A percentile compares a stretch with the other conserved stretches of the same genome.
phyloP scores from a whole-genome alignment of 2,329 filamentous ascomycete genomes.

The Fusarium haematococcum region DNA sequence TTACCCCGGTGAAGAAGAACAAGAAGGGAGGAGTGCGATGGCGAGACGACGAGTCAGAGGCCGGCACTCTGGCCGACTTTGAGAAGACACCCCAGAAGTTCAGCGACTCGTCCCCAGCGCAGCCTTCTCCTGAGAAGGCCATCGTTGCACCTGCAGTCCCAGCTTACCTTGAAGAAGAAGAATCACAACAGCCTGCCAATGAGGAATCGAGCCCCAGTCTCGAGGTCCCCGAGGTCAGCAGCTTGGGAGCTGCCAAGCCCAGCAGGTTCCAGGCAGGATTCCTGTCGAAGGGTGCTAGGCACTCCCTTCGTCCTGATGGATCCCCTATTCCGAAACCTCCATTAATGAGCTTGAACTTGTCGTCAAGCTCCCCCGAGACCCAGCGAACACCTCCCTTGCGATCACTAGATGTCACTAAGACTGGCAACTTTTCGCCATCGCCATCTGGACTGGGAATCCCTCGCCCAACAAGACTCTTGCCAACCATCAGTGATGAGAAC shows the following conservation, averaged over 20 bases:
- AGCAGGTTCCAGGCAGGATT: conserved; percentile 92
- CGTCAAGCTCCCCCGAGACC: conserved; percentile 55
- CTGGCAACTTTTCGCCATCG: conserved; percentile 63
- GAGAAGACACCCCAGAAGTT: conserved; percentile 86
- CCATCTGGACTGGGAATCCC: conserved; percentile 48
- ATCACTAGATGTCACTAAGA: conserved; percentile 61
- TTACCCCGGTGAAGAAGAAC: conserved; percentile 83
- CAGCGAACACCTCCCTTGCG: conserved; percentile 58
- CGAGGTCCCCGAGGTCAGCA: conserved; percentile 61
- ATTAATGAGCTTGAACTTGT: conserved; percentile 67
- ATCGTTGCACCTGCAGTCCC: conserved; percentile 49
- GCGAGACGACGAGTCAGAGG: conserved; percentile 88
- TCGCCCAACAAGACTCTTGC: conserved; percentile 50
- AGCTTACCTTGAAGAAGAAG: conserved; percentile 35
- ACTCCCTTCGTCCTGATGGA: conserved; percentile 59
- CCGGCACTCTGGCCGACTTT: conserved; percentile 88
- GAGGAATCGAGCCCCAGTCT: conserved; percentile 69
- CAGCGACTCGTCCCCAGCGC: conserved; percentile 65
- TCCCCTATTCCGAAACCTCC: conserved; percentile 72
- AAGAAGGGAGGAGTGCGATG: conserved; percentile 87
- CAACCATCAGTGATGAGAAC: conserved; percentile 63
- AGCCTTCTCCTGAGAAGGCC: conserved; percentile 39
- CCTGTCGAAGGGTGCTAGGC: conserved; percentile 68
- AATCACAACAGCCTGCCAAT: conserved; percentile 45
- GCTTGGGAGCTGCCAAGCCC: conserved; percentile 60